Evolutionary conservation across 306 rosid species (phyloP).

Genomic region (Acacia acuminata): DNA sequence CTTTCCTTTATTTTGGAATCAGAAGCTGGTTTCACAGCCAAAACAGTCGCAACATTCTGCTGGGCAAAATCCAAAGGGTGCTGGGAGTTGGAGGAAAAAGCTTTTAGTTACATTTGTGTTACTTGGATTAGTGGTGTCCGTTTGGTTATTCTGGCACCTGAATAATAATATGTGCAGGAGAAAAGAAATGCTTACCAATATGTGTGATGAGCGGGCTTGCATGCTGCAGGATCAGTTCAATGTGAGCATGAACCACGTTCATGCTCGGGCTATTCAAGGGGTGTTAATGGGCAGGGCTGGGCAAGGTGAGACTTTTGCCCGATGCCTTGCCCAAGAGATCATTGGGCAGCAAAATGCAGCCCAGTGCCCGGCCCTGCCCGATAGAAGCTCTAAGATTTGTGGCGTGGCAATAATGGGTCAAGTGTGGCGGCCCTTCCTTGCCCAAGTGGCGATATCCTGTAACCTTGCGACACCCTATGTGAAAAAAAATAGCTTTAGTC

Average conservation of each 20-base stretch:
- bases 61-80: conserved; percentile 51
- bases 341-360: no score
- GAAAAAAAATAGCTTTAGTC: no score
- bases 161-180: conserved; percentile 53
- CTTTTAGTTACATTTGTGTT: conserved; percentile 52
- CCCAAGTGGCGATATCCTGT: no score
- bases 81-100: conserved; percentile 77
- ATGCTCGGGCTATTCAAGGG: conserved; percentile 90
- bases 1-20: conserved; percentile 43
- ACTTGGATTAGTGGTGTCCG: conserved; percentile 52
- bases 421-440: no score
- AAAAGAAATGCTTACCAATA: conserved; percentile 77
- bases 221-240: conserved; percentile 98
- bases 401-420: no score
- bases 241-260: conserved; percentile 95
- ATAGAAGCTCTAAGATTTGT: no score
- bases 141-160: conserved; percentile 71
- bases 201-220: conserved; percentile 98
- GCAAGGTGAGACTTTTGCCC: no score
- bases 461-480: no score
- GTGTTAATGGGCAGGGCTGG: no score
- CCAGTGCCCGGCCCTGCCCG: no score
- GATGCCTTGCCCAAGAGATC: no score
- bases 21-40: conserved; percentile 43
- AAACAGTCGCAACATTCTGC: conserved; percentile 42